A percentile compares a stretch with the other conserved stretches of the same genome.
Evolutionary conservation across 441 rosid species (phyloP).

Genomic region (Flueggea neowawraea): DNA sequence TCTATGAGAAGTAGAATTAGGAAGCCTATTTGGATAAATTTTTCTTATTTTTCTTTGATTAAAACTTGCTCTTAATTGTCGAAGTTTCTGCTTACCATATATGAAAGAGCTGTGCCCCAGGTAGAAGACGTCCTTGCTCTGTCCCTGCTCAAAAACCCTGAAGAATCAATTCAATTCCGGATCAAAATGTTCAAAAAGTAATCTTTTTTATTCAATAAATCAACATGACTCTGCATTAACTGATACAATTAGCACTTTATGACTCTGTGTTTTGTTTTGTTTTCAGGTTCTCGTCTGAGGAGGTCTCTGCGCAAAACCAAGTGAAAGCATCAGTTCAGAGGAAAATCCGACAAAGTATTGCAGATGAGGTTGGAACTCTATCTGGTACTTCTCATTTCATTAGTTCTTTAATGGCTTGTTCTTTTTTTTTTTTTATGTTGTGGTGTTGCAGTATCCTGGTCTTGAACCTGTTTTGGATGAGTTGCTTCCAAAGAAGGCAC

Average conservation of each 20-base stretch:
- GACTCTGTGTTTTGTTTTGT: neutral
- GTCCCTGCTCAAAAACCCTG: too few relatives aligned
- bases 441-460: constrained; percentile 75
- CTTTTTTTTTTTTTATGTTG: constrained; percentile 5
- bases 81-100: too few relatives aligned
- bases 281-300: constrained; percentile 80
- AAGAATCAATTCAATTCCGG: too few relatives aligned
- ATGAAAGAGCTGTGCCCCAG: too few relatives aligned
- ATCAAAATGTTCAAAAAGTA: constrained; percentile 55
- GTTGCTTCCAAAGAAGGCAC: constrained; percentile 93
- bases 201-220: neutral
- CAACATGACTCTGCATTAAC: neutral
- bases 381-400: neutral
- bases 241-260: neutral
- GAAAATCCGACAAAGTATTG: constrained; percentile 91
- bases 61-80: too few relatives aligned
- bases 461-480: constrained; percentile 92
- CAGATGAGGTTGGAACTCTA: constrained; percentile 62
- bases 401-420: neutral
- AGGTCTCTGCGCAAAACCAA: constrained; percentile 95
- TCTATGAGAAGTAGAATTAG: too few relatives aligned
- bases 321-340: constrained; percentile 98
- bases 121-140: too few relatives aligned
- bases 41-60: too few relatives aligned
- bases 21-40: too few relatives aligned